Evolutionary conservation across 192 early-diverging fungal genomes (phyloP), one percentile per base, ranked within the genome.

Genomic region (Podila clonocystis): DNA sequence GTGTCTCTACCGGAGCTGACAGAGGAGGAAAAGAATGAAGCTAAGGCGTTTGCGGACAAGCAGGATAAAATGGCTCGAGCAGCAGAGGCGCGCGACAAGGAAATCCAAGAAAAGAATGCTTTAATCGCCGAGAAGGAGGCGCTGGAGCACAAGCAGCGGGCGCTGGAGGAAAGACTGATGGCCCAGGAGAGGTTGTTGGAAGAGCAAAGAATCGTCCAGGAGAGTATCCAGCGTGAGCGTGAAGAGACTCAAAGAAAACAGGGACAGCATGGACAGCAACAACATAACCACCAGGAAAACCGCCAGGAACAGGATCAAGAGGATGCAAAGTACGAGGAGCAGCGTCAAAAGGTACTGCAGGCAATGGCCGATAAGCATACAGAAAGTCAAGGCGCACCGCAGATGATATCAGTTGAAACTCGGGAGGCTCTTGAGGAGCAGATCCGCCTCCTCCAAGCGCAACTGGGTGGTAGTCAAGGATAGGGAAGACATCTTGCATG

Each of bases 371-470:
- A 28, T 26, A n/a, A 28, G 22, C 55, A 58, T 28, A 22, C n/a
- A 2, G 55, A 58, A 12, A n/a, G 55, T 26, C 26, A n/a, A 28
- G 55, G 55, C 9, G 22, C 19, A 5, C n/a, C 45, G n/a, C 57
- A 41, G 41, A 13, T 49, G 41, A 3, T 45, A 17, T 45, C 55
- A 50, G 75, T 29, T 9, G n/a, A 22, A 20, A 55, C 62, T 5
- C 62, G 58, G 1, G 58, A 70, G 29, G 62, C 59, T 28, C 50
- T 67, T 30, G 68, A 78, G 36, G 75, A 78, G 58, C 68, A 78
- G 48, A 49, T 71, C 13, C 75, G 68, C 45, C 52, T 70, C 60
- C 63, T 76, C 5, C 61, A 61, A 36, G 75, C 55, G 2, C 63
- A 78, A 24, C 29, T 71, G 45, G 49, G 45, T 9, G 38, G 52